Evolutionary conservation across 345 rosid genomes (phyloP).

Genomic region (Tarenaya hassleriana): DNA sequence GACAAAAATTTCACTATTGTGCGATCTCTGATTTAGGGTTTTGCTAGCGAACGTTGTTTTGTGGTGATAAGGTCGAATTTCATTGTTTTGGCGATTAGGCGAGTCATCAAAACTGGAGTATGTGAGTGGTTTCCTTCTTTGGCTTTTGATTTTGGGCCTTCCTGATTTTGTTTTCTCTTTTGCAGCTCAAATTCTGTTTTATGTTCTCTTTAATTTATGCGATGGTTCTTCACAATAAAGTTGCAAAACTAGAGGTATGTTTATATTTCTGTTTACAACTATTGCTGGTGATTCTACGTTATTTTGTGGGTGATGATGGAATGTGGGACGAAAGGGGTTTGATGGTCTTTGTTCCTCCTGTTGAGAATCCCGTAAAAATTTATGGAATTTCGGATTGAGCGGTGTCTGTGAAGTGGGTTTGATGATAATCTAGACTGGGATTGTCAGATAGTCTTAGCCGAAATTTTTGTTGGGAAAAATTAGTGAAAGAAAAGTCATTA

Average conservation of each 20-base stretch:
- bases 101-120: too few relatives aligned
- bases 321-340: not conserved
- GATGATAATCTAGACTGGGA: too few relatives aligned
- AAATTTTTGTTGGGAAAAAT: not conserved
- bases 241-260: constrained; percentile 59
- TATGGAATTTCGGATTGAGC: too few relatives aligned
- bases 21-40: constrained; percentile 2
- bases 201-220: constrained; percentile 41
- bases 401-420: too few relatives aligned
- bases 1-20: not conserved
- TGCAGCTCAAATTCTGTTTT: constrained; percentile 59
- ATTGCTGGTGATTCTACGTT: not conserved
- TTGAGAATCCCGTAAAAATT: not conserved
- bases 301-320: not conserved
- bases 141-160: not conserved
- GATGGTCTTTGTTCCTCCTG: not conserved
- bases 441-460: not conserved
- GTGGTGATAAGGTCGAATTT: too few relatives aligned
- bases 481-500: not conserved
- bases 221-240: constrained; percentile 41
- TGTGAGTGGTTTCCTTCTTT: not conserved
- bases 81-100: too few relatives aligned
- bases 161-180: constrained; percentile 4
- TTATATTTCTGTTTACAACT: not conserved
- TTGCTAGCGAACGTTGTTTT: too few relatives aligned